A percentile compares a stretch with the other conserved stretches of the same genome.
These are phyloP conservation scores for Artomyces pyxidatus DNA, from an alignment of 768 basidiomycete species.

Conservation along the genomic window DNA sequence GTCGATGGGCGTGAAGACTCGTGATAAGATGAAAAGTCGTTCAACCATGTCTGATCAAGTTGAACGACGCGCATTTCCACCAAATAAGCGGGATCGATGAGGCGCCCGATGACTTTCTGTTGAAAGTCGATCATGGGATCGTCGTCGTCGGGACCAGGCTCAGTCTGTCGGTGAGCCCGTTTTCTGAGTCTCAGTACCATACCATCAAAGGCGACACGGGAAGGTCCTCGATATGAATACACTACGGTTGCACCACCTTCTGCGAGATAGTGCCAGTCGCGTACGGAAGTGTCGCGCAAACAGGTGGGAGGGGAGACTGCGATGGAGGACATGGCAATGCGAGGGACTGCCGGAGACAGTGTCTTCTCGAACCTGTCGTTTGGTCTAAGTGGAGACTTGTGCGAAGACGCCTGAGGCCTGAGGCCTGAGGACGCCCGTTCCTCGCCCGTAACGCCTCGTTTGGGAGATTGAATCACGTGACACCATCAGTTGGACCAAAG, in stretches of 20 bases:
- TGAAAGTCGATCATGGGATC: constrained; percentile 50
- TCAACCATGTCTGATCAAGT: constrained; percentile 50
- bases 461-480: too few species aligned
- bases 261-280: constrained; percentile 76
- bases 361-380: too few species aligned
- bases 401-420: too few species aligned
- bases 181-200: constrained; percentile 79
- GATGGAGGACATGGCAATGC: background rate
- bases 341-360: background rate
- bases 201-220: constrained; percentile 42
- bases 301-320: background rate
- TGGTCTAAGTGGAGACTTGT: too few species aligned
- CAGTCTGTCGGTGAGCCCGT: constrained; percentile 13
- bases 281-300: constrained; percentile 25
- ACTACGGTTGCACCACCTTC: constrained; percentile 94
- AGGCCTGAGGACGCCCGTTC: too few species aligned
- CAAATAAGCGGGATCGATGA: constrained; percentile 56
- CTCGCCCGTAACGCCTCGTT: too few species aligned
- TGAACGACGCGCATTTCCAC: constrained; percentile 45
- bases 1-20: constrained; percentile 46
- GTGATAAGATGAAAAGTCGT: constrained; percentile 36
- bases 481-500: too few species aligned
- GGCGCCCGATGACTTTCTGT: constrained; percentile 46
- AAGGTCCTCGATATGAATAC: constrained; percentile 66
- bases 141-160: constrained; percentile 26